A percentile compares a stretch with the other conserved stretches of the same genome.
phyloP scores from a whole-genome alignment of 2,329 filamentous ascomycete species.

The Aspergillus sp. region DNA sequence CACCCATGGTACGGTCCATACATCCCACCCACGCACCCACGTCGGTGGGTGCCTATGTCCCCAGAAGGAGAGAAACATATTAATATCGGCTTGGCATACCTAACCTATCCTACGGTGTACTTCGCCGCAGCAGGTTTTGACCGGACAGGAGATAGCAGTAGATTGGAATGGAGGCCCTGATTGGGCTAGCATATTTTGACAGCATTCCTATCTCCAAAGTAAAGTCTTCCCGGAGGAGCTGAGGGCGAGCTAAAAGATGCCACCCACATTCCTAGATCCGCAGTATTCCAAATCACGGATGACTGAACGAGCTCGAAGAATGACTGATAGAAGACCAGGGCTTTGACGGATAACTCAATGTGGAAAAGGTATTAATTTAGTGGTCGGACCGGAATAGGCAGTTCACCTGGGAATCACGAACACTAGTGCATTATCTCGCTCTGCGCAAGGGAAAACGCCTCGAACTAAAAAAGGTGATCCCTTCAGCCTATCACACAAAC shows the following conservation, averaged over 20 bases:
- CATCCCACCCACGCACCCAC: no score
- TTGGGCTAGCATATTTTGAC: background rate
- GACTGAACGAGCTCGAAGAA: background rate
- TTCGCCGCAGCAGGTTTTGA: background rate
- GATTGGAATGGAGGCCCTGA: background rate
- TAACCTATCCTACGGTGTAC: background rate
- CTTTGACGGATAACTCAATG: background rate
- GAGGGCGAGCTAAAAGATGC: background rate
- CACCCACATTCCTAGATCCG: constrained; percentile 6
- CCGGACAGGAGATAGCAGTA: background rate
- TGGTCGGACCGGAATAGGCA: background rate
- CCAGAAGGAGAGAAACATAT: background rate
- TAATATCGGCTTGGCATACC: background rate
- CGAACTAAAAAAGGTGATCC: background rate
- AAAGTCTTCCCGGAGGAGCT: background rate
- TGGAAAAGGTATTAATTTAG: background rate
- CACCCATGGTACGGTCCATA: background rate
- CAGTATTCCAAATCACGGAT: constrained; percentile 11
- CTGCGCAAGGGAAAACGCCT: background rate
- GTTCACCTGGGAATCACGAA: background rate
- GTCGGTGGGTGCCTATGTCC: no score
- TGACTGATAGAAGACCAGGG: background rate
- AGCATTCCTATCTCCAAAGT: constrained; percentile 5
- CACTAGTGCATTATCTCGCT: background rate
- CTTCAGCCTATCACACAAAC: constrained; percentile 12